Evolutionary conservation across 2,329 filamentous ascomycete genomes (phyloP).

Genomic region (Trichoderma sp.): DNA sequence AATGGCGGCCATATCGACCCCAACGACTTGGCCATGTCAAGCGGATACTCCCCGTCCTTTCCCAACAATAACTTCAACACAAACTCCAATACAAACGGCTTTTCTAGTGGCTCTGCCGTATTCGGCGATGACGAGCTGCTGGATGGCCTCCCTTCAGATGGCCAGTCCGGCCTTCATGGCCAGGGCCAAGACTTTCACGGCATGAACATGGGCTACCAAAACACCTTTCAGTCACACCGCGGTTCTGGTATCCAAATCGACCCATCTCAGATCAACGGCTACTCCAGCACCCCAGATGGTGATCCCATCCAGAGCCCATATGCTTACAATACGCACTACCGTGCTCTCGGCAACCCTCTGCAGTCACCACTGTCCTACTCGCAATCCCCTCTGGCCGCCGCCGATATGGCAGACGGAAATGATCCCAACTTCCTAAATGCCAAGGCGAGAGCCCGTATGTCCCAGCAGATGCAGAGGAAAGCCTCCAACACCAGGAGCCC

Average conservation of each 20-base stretch:
- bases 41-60: conserved; percentile 59
- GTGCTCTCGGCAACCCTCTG: conserved; percentile 53
- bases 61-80: conserved; percentile 53
- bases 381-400: conserved; percentile 39
- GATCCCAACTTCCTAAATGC: conserved; percentile 59
- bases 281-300: conserved; percentile 87
- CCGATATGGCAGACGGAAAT: conserved; percentile 47
- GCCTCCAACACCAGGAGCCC: conserved; percentile 73
- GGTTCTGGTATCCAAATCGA: conserved; percentile 58
- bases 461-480: conserved; percentile 67
- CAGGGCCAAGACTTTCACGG: conserved; percentile 56
- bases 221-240: conserved; percentile 55
- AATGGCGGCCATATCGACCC: conserved; percentile 70
- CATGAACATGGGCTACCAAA: conserved; percentile 58
- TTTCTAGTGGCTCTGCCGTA: conserved; percentile 71
- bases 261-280: conserved; percentile 70
- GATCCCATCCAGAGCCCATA: conserved; percentile 91
- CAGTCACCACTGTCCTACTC: conserved; percentile 42
- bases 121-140: conserved; percentile 88
- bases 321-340: conserved; percentile 78
- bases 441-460: conserved; percentile 58
- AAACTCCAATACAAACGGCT: conserved; percentile 63
- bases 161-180: conserved; percentile 48
- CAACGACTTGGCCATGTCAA: conserved; percentile 72
- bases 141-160: conserved; percentile 62